Conservation (phyloP, 768 basidiomycete species). For the Mycena sanguinolenta region DNA sequence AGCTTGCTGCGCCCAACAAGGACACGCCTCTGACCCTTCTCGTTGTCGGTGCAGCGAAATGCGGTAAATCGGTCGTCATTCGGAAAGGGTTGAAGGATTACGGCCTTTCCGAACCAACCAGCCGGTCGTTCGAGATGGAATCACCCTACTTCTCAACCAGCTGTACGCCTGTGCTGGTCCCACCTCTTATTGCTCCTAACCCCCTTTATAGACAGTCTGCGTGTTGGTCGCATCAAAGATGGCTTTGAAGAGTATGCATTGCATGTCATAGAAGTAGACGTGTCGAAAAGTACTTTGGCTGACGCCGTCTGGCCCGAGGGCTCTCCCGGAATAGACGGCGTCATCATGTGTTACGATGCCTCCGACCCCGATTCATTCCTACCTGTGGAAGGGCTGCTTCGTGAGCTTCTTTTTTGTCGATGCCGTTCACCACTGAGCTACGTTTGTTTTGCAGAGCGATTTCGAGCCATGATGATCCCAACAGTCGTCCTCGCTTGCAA, state of each 20-base stretch:
- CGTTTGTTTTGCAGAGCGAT: conserved; percentile 61
- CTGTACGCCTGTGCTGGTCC: conserved; percentile 49
- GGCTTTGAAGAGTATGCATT: conserved; percentile 57
- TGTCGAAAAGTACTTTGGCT: conserved; percentile 46
- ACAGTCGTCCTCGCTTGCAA: conserved; percentile 90
- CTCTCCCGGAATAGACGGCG: conserved; percentile 77
- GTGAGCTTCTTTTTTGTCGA: conserved; percentile 61
- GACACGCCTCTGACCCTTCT: conserved; percentile 70
- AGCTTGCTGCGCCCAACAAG: conserved; percentile 36
- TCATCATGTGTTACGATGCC: conserved; percentile 90
- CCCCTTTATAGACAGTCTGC: conserved; percentile 52
- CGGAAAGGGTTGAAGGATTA: conserved; percentile 79
- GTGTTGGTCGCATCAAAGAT: conserved; percentile 49
- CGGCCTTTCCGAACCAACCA: conserved; percentile 60
- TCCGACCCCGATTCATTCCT: conserved; percentile 71
- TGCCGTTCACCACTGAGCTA: conserved; percentile 14
- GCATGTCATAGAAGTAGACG: conserved; percentile 69
- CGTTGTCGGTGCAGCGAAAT: conserved; percentile 82
- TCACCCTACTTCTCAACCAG: conserved; percentile 50
- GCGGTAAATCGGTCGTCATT: conserved; percentile 90
- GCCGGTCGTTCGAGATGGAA: conserved; percentile 48
- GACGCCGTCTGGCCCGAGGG: conserved; percentile 63
- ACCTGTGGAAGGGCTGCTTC: conserved; percentile 75
- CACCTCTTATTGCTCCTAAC: conserved; percentile 43
- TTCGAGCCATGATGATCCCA: conserved; percentile 69